Evolutionary conservation across 768 basidiomycete species (phyloP), one percentile per base, ranked within the genome.

Genomic region (Chiua virens): DNA sequence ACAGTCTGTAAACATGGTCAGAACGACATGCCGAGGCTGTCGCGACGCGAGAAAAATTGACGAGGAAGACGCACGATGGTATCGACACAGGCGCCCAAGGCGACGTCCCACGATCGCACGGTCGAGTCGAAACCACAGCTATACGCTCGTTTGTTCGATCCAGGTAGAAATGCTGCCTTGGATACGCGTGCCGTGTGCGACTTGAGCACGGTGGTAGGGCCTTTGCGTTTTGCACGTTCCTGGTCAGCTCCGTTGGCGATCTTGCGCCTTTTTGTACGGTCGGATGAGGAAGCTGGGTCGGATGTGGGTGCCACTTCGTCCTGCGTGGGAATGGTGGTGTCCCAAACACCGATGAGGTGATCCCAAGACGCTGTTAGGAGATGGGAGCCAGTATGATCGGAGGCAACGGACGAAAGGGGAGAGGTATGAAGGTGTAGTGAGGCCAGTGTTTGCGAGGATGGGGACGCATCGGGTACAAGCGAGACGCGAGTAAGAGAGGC

Each of bases 71-170:
- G 47, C 56, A 91, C 89, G 40, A 89, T 82, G 1, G 88, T 90
- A 39, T 79, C 66, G 0, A 77, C 73, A 52, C 87, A 92, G 6
- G 91, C 70, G 3, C 88, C 92, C 35, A 74, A 78, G 58, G 91
- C 87, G 4, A 87, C 75, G 62, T 97, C 92, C 96, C 96, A 99
- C 3, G 78, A 73, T 21, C 92, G 77, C 6, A 98, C 83, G 0
- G 92, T 92, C 25, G 94, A 96, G 69, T 97, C 95, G 63, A 92
- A 91, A 0, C 91, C 89, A 62, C 86, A 87, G 58, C 89, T 92
- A 55, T 84, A 82, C 25, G 85, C 93, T 49, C 69, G 54, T 45
- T 62, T 46, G 36, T 55, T 64, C 18, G 59, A 63, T 45, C 70
- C 75, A 4, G 65, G 63, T 11, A 70, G 68, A 71, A 89, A 95